Evolutionary conservation across 495 filamentous ascomycete genomes (phyloP).

Genomic region (Penicillium antarcticum): DNA sequence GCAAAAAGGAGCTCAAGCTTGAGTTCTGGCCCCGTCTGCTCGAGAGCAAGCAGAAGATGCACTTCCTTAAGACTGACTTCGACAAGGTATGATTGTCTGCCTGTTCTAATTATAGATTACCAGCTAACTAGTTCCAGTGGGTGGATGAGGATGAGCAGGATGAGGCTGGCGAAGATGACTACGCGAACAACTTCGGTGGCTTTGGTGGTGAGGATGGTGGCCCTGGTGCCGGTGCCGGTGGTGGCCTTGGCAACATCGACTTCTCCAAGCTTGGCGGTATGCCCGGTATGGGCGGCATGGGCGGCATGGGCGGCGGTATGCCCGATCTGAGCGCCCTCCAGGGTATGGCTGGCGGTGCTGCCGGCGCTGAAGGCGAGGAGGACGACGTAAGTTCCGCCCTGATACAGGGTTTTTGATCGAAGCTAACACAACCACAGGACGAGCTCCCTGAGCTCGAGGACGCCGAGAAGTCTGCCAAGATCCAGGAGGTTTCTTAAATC

Average conservation of each 20-base stretch:
- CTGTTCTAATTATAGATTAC: background rate
- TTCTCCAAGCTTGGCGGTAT: constrained; percentile 85
- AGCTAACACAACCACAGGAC: constrained; percentile 46
- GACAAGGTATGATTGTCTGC: constrained; percentile 66
- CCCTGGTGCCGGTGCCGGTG: constrained; percentile 40
- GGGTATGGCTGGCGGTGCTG: constrained; percentile 40
- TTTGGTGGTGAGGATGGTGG: constrained; percentile 54
- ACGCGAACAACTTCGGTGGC: constrained; percentile 64
- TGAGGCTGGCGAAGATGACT: constrained; percentile 77
- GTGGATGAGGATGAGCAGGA: constrained; percentile 99
- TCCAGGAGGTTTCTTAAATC: constrained; percentile 55
- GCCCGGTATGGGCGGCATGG: constrained; percentile 42
- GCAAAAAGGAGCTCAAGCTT: constrained; percentile 90
- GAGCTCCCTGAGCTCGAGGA: constrained; percentile 62
- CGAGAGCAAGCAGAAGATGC: constrained; percentile 82
- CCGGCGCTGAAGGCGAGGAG: constrained; percentile 58
- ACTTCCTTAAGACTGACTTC: constrained; percentile 99
- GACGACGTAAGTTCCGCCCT: constrained; percentile 35
- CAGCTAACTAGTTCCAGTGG: constrained; percentile 59
- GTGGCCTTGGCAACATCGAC: constrained; percentile 62
- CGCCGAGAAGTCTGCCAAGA: constrained; percentile 47
- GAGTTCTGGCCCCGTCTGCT: constrained; percentile 94
- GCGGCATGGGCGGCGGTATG: constrained; percentile 37
- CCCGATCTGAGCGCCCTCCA: constrained; percentile 47
- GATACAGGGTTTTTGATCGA: constrained; percentile 38